phyloP scores from a whole-genome alignment of 768 basidiomycete genomes.

The Russula griseocarnosa region DNA sequence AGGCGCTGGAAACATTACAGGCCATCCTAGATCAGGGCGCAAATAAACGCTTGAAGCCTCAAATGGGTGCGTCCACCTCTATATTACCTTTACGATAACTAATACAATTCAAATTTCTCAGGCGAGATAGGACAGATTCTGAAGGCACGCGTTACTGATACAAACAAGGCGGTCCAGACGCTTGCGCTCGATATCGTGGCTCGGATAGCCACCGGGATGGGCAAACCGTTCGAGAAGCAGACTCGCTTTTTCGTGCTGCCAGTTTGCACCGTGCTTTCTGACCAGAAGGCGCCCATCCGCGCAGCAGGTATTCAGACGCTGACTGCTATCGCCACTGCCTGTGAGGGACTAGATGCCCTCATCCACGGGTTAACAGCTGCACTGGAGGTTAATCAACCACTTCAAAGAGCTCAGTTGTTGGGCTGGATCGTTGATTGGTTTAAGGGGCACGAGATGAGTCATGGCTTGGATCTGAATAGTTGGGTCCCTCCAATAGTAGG shows the following conservation, averaged over 20 bases:
- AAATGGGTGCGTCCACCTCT: constrained; percentile 59
- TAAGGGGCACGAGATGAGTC: constrained; percentile 53
- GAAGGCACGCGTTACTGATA: constrained; percentile 84
- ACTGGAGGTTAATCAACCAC: constrained; percentile 82
- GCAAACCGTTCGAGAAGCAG: constrained; percentile 91
- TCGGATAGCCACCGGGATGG: constrained; percentile 91
- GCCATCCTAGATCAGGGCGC: constrained; percentile 82
- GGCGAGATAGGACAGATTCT: constrained; percentile 88
- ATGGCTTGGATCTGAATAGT: constrained; percentile 61
- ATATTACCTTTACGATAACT: constrained; percentile 5
- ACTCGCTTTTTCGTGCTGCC: constrained; percentile 70
- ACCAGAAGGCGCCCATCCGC: constrained; percentile 88
- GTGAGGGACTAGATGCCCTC: constrained; percentile 81
- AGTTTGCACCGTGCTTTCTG: constrained; percentile 79
- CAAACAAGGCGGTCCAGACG: constrained; percentile 90
- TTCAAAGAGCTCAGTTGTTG: constrained; percentile 75
- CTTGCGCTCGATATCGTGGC: constrained; percentile 87
- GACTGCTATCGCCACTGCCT: constrained; percentile 77
- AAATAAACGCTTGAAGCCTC: constrained; percentile 88
- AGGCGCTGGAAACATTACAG: constrained; percentile 82
- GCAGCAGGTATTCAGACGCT: constrained; percentile 72
- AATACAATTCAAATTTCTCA: constrained; percentile 34
- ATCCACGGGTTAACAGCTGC: constrained; percentile 71
- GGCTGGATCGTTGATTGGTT: constrained; percentile 80
- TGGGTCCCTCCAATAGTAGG: constrained; percentile 64